A percentile compares a stretch with the other conserved stretches of the same genome.
These are phyloP conservation scores for Ilyonectria sp. DNA, from an alignment of 2,329 filamentous ascomycete genomes.

Conservation along the genomic window DNA sequence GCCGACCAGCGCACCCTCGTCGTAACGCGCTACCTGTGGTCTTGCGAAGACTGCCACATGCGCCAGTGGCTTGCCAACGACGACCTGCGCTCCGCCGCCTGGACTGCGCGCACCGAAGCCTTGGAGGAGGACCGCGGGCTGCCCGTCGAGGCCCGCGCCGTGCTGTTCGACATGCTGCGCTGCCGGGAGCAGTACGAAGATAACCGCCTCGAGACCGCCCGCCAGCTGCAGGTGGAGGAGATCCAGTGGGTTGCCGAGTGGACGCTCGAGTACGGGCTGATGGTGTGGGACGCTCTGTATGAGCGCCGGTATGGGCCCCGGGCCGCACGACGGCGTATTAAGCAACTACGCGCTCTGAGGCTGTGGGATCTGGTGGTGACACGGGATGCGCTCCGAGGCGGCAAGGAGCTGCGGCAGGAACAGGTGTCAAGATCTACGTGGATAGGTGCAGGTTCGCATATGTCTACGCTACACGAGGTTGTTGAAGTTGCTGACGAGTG, in stretches of 20 bases:
- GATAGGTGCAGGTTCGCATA: constrained; percentile 22
- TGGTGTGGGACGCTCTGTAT: constrained; percentile 40
- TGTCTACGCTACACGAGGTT: background rate
- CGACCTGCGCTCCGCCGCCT: constrained; percentile 26
- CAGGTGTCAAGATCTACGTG: constrained; percentile 33
- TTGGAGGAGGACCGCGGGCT: constrained; percentile 3
- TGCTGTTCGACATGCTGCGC: constrained; percentile 21
- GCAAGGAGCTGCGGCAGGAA: constrained; percentile 29
- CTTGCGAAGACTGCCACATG: constrained; percentile 48
- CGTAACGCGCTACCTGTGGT: constrained; percentile 45
- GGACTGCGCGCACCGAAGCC: constrained; percentile 16
- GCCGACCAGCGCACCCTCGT: constrained; percentile 40
- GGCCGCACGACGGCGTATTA: constrained; percentile 29
- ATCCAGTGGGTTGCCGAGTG: constrained; percentile 47
- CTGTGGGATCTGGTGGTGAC: constrained; percentile 45
- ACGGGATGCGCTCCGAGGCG: constrained; percentile 36
- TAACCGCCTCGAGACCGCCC: constrained; percentile 15
- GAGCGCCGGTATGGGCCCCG: constrained; percentile 3
- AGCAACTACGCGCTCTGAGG: constrained; percentile 33
- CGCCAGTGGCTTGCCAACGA: constrained; percentile 20
- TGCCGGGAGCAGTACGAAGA: constrained; percentile 29
- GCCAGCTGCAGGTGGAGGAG: constrained; percentile 41
- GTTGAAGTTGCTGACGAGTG: background rate
- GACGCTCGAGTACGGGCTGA: constrained; percentile 46
- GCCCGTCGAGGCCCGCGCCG: background rate